A percentile compares a stretch with the other conserved stretches of the same genome.
These are phyloP conservation scores for Cicer yamashitae DNA, from an alignment of 306 rosid species.

Conservation along the genomic window DNA sequence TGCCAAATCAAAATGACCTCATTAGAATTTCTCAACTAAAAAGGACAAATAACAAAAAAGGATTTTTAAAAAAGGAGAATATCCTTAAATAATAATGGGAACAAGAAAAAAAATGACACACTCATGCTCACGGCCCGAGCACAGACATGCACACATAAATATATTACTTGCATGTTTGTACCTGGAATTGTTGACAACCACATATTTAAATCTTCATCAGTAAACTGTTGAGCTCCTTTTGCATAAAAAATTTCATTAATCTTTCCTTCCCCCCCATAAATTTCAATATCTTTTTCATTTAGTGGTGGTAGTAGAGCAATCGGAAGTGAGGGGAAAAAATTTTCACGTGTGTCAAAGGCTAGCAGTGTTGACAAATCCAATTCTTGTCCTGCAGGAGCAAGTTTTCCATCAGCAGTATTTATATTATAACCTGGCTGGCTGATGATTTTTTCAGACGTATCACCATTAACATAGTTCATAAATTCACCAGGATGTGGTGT, in stretches of 20 bases:
- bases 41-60: neutral
- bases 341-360: neutral
- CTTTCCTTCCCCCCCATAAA: neutral
- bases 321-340: neutral
- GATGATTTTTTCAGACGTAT: neutral
- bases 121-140: neutral
- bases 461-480: slow-evolving; percentile 1
- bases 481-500: neutral
- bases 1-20: neutral
- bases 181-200: slow-evolving; percentile 40
- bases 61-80: neutral
- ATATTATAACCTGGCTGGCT: neutral
- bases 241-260: slow-evolving; percentile 9
- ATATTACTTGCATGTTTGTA: slow-evolving; percentile 5
- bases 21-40: slow-evolving; percentile 15
- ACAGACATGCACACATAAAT: neutral
- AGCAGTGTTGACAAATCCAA: neutral
- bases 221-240: slow-evolving; percentile 23
- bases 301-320: slow-evolving; percentile 13
- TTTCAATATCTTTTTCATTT: neutral
- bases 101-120: neutral
- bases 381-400: slow-evolving; percentile 8
- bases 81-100: neutral
- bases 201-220: slow-evolving; percentile 19
- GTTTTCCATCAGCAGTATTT: slow-evolving; percentile 3